A percentile compares a stretch with the other conserved stretches of the same genome.
These are phyloP conservation scores for Hymenoscyphus fraxineus DNA, from an alignment of 2,329 filamentous ascomycete species.

Conservation along the genomic window DNA sequence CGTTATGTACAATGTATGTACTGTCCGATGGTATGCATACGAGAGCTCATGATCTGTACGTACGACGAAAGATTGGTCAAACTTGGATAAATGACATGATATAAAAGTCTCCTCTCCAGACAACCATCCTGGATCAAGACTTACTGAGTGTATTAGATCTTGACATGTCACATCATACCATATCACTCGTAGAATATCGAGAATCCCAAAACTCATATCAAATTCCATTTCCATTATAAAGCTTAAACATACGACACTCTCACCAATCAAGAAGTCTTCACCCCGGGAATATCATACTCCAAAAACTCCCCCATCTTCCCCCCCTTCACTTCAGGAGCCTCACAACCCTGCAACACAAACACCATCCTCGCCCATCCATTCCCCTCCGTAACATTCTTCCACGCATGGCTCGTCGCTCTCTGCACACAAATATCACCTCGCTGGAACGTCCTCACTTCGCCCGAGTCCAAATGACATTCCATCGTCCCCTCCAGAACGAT, in stretches of 20 bases:
- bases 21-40: not conserved
- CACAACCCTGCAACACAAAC: constrained; percentile 22
- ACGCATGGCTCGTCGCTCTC: constrained; percentile 44
- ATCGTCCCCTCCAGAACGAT: constrained; percentile 41
- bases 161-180: too few species aligned
- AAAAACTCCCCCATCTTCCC: constrained; percentile 9
- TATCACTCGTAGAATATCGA: too few species aligned
- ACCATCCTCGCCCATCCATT: constrained; percentile 29
- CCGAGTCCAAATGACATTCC: constrained; percentile 40
- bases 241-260: too few species aligned
- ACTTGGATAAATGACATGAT: too few species aligned
- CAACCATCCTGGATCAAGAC: too few species aligned
- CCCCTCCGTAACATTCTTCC: constrained; percentile 32
- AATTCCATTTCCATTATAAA: too few species aligned
- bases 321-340: not conserved
- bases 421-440: constrained; percentile 43
- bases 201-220: too few species aligned
- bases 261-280: not conserved
- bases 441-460: constrained; percentile 38
- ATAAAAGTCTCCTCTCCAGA: too few species aligned
- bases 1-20: not conserved
- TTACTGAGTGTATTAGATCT: too few species aligned
- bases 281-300: not conserved
- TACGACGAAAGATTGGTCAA: not conserved
- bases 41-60: not conserved